Conservation (phyloP, 164 flowering plant species). For the Vitis amurensis region DNA sequence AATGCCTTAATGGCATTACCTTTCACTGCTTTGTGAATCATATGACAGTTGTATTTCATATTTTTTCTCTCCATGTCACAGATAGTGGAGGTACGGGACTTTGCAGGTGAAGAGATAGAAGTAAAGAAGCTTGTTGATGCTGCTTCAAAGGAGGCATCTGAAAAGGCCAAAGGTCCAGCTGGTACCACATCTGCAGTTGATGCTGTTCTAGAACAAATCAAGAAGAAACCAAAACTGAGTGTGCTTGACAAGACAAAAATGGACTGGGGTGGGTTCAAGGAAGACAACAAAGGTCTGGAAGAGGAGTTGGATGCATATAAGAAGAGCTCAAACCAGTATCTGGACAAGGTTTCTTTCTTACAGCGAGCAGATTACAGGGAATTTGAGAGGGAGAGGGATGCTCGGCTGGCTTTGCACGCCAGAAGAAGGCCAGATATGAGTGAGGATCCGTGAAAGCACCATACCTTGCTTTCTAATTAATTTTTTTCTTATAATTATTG, state of each 20-base stretch:
- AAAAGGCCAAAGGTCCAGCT: constrained; percentile 47
- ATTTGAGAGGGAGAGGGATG: constrained; percentile 94
- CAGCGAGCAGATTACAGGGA: constrained; percentile 79
- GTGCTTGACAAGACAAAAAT: constrained; percentile 95
- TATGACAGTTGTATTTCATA: background rate
- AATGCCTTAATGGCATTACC: too few relatives aligned
- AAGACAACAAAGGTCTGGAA: constrained; percentile 76
- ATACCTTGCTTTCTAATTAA: too few relatives aligned
- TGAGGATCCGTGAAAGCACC: constrained; percentile 40
- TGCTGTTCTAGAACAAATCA: constrained; percentile 87
- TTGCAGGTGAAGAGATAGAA: constrained; percentile 88
- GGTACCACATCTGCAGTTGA: constrained; percentile 79
- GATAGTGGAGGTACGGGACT: constrained; percentile 84
- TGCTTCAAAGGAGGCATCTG: constrained; percentile 76
- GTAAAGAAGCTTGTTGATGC: constrained; percentile 77
- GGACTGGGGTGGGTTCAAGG: constrained; percentile 98
- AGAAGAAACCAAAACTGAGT: constrained; percentile 90
- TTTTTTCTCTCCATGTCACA: constrained; percentile 20
- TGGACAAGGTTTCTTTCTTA: constrained; percentile 83
- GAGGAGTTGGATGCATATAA: constrained; percentile 93
- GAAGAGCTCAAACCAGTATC: constrained; percentile 92
- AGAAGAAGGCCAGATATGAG: constrained; percentile 66
- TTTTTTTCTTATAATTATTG: too few relatives aligned
- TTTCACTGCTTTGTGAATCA: background rate
- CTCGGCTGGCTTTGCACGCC: constrained; percentile 74